Percentiles rank a stretch among this genome's conserved stretches.
Conservation (phyloP, 176 grass and related monocot genomes). For the Hordeum marinum region DNA sequence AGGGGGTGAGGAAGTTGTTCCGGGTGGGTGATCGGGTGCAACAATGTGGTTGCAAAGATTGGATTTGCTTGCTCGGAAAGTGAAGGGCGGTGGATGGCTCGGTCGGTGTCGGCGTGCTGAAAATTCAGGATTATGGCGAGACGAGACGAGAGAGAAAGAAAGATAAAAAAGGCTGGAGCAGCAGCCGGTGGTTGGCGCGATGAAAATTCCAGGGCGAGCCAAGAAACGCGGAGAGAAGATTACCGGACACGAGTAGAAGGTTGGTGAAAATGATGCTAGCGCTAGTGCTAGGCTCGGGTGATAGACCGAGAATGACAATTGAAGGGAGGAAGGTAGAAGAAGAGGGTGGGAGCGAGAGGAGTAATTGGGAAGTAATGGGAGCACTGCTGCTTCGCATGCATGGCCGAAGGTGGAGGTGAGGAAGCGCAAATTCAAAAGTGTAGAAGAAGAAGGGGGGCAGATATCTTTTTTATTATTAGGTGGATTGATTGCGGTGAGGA, state of each 20-base stretch:
- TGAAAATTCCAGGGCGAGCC: neutral
- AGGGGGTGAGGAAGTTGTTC: neutral
- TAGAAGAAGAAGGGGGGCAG: neutral
- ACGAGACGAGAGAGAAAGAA: neutral
- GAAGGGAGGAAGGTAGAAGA: neutral
- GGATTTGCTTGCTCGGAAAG: slow-evolving; percentile 29
- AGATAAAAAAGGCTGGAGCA: neutral
- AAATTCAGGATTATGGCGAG: slow-evolving; percentile 35
- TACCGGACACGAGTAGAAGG: neutral
- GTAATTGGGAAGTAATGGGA: slow-evolving; percentile 41
- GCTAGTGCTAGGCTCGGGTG: neutral
- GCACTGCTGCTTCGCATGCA: slow-evolving; percentile 41
- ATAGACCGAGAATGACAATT: neutral
- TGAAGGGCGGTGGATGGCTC: slow-evolving; percentile 36
- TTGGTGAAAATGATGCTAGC: neutral
- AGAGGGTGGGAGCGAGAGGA: slow-evolving; percentile 5
- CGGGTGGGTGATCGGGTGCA: slow-evolving; percentile 12
- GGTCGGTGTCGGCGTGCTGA: slow-evolving; percentile 21
- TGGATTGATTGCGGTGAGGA: slow-evolving; percentile 16
- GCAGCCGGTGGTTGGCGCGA: slow-evolving; percentile 16
- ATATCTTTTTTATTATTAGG: neutral
- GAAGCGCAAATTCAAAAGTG: neutral
- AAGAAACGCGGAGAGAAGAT: neutral
- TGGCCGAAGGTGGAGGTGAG: slow-evolving; percentile 30
- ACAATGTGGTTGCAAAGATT: slow-evolving; percentile 25